A percentile compares a stretch with the other conserved stretches of the same genome.
Conservation (phyloP, 345 rosid genomes). For the Aegle marmelos region DNA sequence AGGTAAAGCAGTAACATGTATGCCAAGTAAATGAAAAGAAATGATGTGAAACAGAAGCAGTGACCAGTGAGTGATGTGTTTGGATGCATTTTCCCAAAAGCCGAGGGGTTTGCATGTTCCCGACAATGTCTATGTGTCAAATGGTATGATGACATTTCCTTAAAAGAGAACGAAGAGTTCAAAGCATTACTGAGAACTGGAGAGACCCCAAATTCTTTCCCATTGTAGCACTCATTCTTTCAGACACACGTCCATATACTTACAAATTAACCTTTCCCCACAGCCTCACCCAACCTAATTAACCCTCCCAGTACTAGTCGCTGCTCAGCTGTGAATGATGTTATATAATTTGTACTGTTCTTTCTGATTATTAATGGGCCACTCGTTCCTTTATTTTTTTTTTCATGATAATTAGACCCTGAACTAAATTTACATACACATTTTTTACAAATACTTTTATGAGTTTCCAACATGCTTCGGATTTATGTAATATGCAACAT, state of each 20-base stretch:
- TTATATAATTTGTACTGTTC: too few species aligned
- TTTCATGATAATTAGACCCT: neutral
- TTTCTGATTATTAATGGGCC: too few species aligned
- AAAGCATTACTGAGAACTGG: conserved; percentile 46
- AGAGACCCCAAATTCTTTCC: conserved; percentile 37
- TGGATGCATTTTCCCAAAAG: conserved; percentile 47
- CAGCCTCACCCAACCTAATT: neutral
- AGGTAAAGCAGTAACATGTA: neutral
- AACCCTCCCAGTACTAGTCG: neutral
- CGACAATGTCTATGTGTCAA: conserved; percentile 68
- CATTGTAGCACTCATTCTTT: conserved; percentile 27
- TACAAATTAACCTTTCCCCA: conserved; percentile 12
- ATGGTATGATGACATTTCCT: conserved; percentile 72
- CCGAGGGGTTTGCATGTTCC: conserved; percentile 82
- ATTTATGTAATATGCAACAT: neutral
- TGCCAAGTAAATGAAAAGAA: conserved; percentile 8
- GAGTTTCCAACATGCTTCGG: neutral
- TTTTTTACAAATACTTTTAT: neutral
- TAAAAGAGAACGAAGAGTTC: conserved; percentile 45
- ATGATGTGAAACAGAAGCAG: neutral
- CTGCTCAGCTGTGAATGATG: too few species aligned
- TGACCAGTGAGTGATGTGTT: conserved; percentile 11
- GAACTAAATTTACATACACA: neutral
- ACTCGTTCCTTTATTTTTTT: neutral
- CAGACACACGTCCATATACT: conserved; percentile 18